phyloP scores from a whole-genome alignment of 2,329 filamentous ascomycete species.

The Alternaria triticimaculans region DNA sequence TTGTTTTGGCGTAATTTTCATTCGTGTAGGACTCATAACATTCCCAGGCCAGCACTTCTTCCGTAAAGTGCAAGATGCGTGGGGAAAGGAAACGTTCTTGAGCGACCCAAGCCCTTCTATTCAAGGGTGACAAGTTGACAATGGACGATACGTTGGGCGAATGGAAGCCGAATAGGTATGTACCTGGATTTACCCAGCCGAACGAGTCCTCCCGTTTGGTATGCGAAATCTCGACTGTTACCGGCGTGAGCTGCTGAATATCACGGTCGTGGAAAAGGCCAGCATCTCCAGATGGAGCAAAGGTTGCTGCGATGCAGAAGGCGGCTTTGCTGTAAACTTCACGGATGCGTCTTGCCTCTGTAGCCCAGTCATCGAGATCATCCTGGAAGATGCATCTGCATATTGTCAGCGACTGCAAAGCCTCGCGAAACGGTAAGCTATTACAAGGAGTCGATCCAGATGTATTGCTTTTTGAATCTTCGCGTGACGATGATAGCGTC shows the following conservation, averaged over 20 bases:
- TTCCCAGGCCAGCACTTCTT: neutral
- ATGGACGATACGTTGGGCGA: no score
- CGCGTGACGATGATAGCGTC: neutral
- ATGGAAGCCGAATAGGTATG: neutral
- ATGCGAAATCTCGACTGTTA: neutral
- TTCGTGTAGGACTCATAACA: rapidly evolving
- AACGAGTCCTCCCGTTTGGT: no score
- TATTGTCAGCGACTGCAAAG: neutral
- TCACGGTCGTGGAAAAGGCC: neutral
- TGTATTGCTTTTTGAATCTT: rapidly evolving
- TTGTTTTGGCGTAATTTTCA: neutral
- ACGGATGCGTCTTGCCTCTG: neutral
- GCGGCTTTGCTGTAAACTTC: neutral
- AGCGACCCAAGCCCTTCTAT: neutral
- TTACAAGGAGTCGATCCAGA: neutral
- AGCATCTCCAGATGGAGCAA: neutral
- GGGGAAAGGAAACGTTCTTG: neutral
- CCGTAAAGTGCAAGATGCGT: neutral
- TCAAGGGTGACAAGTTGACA: neutral
- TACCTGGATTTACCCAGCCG: no score
- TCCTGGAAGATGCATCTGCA: neutral
- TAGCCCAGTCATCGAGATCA: neutral
- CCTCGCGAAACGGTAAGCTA: rapidly evolving
- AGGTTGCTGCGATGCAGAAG: neutral
- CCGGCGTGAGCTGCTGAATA: neutral